Evolutionary conservation across 148 eudicot species (phyloP).

Genomic region (Rhododendron kiyosumense): DNA sequence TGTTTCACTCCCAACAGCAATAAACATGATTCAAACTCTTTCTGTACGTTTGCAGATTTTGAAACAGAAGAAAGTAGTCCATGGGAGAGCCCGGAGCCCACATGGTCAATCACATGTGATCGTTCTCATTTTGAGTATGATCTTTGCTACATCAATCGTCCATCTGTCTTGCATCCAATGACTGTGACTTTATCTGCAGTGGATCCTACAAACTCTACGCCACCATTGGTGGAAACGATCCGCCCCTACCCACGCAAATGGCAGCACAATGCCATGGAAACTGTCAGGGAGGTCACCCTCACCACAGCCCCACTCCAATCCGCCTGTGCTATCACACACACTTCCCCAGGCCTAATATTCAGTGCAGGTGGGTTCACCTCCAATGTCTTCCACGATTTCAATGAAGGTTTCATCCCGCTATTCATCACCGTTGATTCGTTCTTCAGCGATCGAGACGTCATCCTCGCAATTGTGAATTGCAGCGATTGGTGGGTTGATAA

Average conservation of each 20-base stretch:
- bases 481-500: slow-evolving; percentile 50
- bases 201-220: slow-evolving; percentile 25
- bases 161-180: slow-evolving; percentile 34
- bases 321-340: slow-evolving; percentile 28
- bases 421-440: slow-evolving; percentile 41
- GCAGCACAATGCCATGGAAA: slow-evolving; percentile 29
- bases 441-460: slow-evolving; percentile 34
- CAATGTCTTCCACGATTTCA: slow-evolving; percentile 53
- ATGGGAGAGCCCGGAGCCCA: slow-evolving; percentile 20
- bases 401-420: slow-evolving; percentile 48
- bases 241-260: slow-evolving; percentile 52
- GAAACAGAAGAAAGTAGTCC: background rate
- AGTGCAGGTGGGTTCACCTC: slow-evolving; percentile 49
- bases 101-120: slow-evolving; percentile 38
- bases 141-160: slow-evolving; percentile 42
- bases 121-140: slow-evolving; percentile 42
- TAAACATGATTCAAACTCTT: background rate
- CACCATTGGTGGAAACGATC: slow-evolving; percentile 22
- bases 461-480: slow-evolving; percentile 35
- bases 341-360: slow-evolving; percentile 42
- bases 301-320: slow-evolving; percentile 22
- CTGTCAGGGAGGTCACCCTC: slow-evolving; percentile 32
- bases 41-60: background rate
- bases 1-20: background rate
- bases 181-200: slow-evolving; percentile 23